Conservation (phyloP, 768 basidiomycete species). For the Stropharia rugosoannulata region DNA sequence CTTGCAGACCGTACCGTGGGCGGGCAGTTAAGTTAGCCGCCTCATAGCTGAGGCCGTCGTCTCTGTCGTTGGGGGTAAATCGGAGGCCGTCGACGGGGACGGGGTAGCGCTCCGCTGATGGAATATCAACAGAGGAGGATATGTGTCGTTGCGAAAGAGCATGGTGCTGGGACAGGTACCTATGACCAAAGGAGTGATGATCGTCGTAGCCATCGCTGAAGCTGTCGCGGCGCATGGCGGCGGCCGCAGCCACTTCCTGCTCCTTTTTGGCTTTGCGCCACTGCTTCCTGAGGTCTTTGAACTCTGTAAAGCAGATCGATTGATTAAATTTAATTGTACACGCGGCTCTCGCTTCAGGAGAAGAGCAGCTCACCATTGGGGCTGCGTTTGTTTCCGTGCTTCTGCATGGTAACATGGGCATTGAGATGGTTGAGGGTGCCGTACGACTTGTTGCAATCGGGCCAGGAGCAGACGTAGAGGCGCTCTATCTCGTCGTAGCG, state of each 20-base stretch:
- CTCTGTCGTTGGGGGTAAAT: slow-evolving; percentile 30
- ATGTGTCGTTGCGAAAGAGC: slow-evolving; percentile 26
- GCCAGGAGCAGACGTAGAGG: slow-evolving; percentile 85
- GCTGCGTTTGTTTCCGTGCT: slow-evolving; percentile 87
- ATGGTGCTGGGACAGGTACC: slow-evolving; percentile 25
- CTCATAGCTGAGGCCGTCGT: slow-evolving; percentile 27
- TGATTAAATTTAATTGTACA: slow-evolving; percentile 16
- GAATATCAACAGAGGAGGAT: slow-evolving; percentile 27
- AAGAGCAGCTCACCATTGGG: slow-evolving; percentile 70
- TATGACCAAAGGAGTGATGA: slow-evolving; percentile 24
- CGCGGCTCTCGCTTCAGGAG: slow-evolving; percentile 10
- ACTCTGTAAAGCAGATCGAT: slow-evolving; percentile 57
- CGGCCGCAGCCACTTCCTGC: slow-evolving; percentile 29
- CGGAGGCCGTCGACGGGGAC: slow-evolving; percentile 30
- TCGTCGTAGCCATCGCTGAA: slow-evolving; percentile 33
- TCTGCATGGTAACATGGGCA: slow-evolving; percentile 98
- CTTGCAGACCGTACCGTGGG: slow-evolving; percentile 29
- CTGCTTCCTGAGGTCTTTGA: slow-evolving; percentile 95
- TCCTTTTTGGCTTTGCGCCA: slow-evolving; percentile 96
- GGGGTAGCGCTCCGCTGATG: slow-evolving; percentile 26
- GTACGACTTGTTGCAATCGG: slow-evolving; percentile 78
- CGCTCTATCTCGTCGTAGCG: slow-evolving; percentile 96
- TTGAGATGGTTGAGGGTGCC: slow-evolving; percentile 97
- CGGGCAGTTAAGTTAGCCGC: slow-evolving; percentile 18
- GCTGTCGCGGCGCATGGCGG: slow-evolving; percentile 30